Evolutionary conservation across 2,329 filamentous ascomycete genomes (phyloP), one percentile per base, ranked within the genome.

Genomic region (Endocalyx cinctus): DNA sequence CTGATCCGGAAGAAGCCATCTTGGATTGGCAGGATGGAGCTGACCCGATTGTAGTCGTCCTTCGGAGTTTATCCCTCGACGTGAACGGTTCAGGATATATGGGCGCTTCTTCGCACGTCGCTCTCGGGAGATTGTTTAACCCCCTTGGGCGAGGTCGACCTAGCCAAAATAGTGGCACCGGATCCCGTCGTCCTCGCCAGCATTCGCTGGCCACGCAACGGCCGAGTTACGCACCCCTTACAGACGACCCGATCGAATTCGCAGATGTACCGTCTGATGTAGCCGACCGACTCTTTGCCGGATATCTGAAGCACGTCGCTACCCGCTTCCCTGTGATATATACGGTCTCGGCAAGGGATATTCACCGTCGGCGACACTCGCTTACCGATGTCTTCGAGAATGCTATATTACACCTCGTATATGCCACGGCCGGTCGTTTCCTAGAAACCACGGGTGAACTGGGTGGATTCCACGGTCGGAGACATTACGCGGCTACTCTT

Each of bases 401-500:
- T 3, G 25, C 26, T 11, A 12, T 39, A 3, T 17, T 37, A 8
- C 37, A 39, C 18, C 26, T 39, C 3, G 33, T 36, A 10, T 37
- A 39, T 16, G 37, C 37, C 6, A 29, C 17, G 14, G 37, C 13
- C 10, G 37, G 33, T 4, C 23, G 37, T 2, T 37, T 29, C 17
- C 30, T 39, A 8, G 33, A 36, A 22, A 37, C 37, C 3, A 20
- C 37, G 10, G 37, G 33, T 6, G 37, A 39, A 17, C 20, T 19
- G 17, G 33, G 37, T 3, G n/a, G 20, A 10, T 39, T 37, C 25
- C 18, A 29, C 14, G 19, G 23, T 4, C n/a, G 45, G 35, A 33
- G 35, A 8, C 56, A 60, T 19, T 46, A 58, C 13, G 31, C 47
- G 2, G 50, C 54, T 2, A 57, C 54, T 5, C 45, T 58, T 12